A percentile compares a stretch with the other conserved stretches of the same genome.
These are phyloP conservation scores for Oryza australiensis DNA, from an alignment of 176 grass and related monocot genomes.

Conservation along the genomic window DNA sequence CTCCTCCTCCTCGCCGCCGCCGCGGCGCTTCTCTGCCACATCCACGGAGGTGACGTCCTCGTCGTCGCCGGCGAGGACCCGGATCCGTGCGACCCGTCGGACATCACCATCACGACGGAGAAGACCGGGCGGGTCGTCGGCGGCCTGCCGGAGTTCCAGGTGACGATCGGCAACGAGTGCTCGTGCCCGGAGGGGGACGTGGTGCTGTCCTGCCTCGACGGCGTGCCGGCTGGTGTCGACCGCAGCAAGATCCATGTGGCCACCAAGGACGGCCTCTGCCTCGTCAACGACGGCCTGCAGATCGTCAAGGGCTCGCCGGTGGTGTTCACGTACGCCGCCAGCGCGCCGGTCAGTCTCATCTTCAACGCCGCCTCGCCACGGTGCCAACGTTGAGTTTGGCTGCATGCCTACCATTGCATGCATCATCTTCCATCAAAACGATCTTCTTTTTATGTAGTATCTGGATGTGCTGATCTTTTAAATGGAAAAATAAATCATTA, in stretches of 20 bases:
- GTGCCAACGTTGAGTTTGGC: not conserved
- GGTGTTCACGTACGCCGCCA: not conserved
- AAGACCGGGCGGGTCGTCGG: slow-evolving; percentile 2
- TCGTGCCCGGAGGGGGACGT: slow-evolving; percentile 23
- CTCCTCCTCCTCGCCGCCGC: not conserved
- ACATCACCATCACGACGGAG: not conserved
- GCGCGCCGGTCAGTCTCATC: not conserved
- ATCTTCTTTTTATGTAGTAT: no score
- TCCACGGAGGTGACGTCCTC: not conserved
- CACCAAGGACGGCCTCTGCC: not conserved
- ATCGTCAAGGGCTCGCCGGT: not conserved
- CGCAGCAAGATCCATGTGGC: not conserved
- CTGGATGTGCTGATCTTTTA: no score
- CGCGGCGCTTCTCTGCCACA: not conserved
- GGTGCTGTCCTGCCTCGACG: not conserved
- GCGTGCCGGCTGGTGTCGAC: slow-evolving; percentile 9
- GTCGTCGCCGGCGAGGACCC: not conserved
- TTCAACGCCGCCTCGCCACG: not conserved
- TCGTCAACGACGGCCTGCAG: not conserved
- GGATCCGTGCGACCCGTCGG: not conserved
- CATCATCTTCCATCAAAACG: no score
- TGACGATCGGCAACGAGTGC: slow-evolving; percentile 27
- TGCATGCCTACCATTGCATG: no score
- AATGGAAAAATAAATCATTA: no score
- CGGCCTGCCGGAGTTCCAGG: slow-evolving; percentile 28